These are phyloP conservation scores for Lipomyces orientalis DNA, from an alignment of 805 yeast species.

Conservation along the genomic window DNA sequence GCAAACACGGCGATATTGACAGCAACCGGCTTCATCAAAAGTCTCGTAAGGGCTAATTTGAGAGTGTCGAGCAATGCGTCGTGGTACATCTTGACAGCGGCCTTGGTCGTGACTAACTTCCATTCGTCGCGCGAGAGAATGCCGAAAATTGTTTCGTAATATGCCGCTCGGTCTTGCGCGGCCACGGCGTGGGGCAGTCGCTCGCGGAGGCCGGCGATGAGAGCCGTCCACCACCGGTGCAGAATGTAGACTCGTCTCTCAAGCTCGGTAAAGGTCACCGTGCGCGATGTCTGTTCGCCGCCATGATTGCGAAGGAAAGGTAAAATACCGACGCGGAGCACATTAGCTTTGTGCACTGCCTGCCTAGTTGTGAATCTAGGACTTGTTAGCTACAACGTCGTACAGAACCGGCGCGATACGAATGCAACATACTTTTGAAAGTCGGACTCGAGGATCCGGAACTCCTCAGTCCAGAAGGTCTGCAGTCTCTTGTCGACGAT, in stretches of 20 bases:
- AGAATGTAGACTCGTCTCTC: constrained; percentile 42
- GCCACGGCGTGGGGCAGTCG: constrained; percentile 39
- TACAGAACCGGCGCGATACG: neutral
- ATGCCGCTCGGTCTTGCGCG: constrained; percentile 49
- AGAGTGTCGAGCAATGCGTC: constrained; percentile 56
- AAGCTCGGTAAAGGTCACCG: constrained; percentile 33
- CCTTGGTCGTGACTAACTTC: constrained; percentile 37
- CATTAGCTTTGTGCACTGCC: constrained; percentile 47
- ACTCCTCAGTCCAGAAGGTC: constrained; percentile 34
- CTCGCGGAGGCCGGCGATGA: constrained; percentile 44
- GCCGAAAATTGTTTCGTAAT: constrained; percentile 49
- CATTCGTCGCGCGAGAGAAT: constrained; percentile 49
- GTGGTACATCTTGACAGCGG: constrained; percentile 33
- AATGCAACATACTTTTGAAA: constrained; percentile 38
- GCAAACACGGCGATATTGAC: constrained; percentile 66
- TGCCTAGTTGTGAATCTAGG: constrained; percentile 39
- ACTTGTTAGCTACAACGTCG: neutral
- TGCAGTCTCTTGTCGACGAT: constrained; percentile 14
- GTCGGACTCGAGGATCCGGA: constrained; percentile 42
- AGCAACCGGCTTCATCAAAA: constrained; percentile 58
- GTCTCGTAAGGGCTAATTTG: constrained; percentile 56
- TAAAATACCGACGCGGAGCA: constrained; percentile 51
- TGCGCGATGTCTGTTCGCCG: constrained; percentile 40
- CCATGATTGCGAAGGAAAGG: constrained; percentile 47
- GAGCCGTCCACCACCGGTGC: constrained; percentile 49